Evolutionary conservation across 1,139 yeast genomes (phyloP).

Genomic region (Suhomyces coccinellae): DNA sequence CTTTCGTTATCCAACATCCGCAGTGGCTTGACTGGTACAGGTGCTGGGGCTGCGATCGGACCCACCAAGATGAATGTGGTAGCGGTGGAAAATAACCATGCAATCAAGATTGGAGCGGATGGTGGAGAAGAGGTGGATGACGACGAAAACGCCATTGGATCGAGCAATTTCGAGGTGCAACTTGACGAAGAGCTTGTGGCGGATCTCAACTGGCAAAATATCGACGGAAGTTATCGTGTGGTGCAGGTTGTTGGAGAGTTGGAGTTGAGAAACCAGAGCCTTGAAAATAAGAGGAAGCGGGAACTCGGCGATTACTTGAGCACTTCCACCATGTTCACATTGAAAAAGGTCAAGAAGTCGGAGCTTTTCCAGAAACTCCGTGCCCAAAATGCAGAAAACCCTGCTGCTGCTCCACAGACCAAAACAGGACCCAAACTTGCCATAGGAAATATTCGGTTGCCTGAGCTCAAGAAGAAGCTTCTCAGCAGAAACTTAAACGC

Average conservation of each 20-base stretch:
- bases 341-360: slow-evolving; percentile 29
- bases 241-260: slow-evolving; percentile 82
- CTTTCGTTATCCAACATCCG: slow-evolving; percentile 38
- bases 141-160: slow-evolving; percentile 27
- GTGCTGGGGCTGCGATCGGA: slow-evolving; percentile 17
- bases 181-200: slow-evolving; percentile 68
- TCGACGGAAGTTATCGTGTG: slow-evolving; percentile 76
- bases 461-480: slow-evolving; percentile 72
- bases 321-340: slow-evolving; percentile 38
- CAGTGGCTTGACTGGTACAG: slow-evolving; percentile 30
- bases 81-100: slow-evolving; percentile 39
- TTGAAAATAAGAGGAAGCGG: slow-evolving; percentile 18
- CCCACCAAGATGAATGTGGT: slow-evolving; percentile 31
- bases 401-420: slow-evolving; percentile 5
- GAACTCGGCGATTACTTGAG: slow-evolving; percentile 34
- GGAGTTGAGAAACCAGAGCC: slow-evolving; percentile 39
- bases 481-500: slow-evolving; percentile 64
- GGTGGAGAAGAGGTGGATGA: slow-evolving; percentile 14
- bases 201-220: slow-evolving; percentile 77
- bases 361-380: slow-evolving; percentile 17
- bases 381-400: slow-evolving; percentile 8
- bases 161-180: slow-evolving; percentile 70
- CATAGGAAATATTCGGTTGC: slow-evolving; percentile 85
- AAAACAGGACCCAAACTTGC: slow-evolving; percentile 50
- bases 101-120: slow-evolving; percentile 56